Evolutionary conservation across 495 filamentous ascomycete genomes (phyloP).

Genomic region (Aspergillus conjunctus): DNA sequence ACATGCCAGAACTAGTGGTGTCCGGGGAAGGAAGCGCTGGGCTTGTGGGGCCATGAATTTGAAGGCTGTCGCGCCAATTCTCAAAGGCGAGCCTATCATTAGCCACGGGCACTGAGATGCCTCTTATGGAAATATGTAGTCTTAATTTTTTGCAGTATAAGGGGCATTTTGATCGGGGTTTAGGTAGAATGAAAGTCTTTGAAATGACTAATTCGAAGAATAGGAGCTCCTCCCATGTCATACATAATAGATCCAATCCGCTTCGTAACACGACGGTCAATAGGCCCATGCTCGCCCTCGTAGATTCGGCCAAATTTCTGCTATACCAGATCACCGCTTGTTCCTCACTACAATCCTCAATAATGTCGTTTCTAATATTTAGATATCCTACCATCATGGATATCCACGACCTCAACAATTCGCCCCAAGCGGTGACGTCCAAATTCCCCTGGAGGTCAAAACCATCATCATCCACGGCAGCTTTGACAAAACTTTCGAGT

Average conservation of each 20-base stretch:
- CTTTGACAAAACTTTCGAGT: slow-evolving; percentile 3
- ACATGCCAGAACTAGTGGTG: too few relatives aligned
- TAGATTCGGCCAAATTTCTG: slow-evolving; percentile 10
- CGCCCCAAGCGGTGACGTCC: slow-evolving; percentile 1
- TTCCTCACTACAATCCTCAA: slow-evolving; percentile 1
- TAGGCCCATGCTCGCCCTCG: slow-evolving; percentile 4
- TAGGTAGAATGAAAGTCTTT: neutral
- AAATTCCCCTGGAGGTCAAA: neutral
- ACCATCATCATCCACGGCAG: slow-evolving; percentile 5
- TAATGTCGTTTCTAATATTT: neutral
- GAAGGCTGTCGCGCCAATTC: too few relatives aligned
- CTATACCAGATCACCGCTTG: slow-evolving; percentile 12
- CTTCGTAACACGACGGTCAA: slow-evolving; percentile 14
- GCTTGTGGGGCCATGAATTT: too few relatives aligned
- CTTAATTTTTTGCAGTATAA: too few relatives aligned
- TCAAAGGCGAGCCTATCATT: too few relatives aligned
- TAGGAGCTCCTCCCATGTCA: neutral
- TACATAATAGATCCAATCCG: slow-evolving; percentile 5
- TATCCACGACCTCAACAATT: slow-evolving; percentile 4
- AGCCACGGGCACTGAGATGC: too few relatives aligned
- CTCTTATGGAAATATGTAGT: too few relatives aligned
- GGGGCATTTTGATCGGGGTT: too few relatives aligned
- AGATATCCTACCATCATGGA: slow-evolving; percentile 13
- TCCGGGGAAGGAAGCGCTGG: too few relatives aligned
- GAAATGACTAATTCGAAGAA: neutral